Conservation (phyloP, 1,284 basidiomycete species). For the Pseudozyma flocculosa region DNA sequence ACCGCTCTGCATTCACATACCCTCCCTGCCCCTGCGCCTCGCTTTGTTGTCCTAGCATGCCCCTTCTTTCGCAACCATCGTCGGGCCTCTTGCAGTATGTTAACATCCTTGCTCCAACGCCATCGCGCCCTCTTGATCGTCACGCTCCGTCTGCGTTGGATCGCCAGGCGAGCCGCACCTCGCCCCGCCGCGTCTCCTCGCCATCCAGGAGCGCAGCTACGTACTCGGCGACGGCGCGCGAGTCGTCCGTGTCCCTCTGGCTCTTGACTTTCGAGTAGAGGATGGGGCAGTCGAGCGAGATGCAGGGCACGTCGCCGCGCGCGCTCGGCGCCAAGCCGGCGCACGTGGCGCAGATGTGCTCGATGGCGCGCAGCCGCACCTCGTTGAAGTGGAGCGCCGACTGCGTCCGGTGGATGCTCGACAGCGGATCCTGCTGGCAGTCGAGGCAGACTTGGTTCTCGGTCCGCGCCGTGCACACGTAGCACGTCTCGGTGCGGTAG, state of each 20-base stretch:
- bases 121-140: too few relatives aligned
- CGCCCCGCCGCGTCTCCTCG: too few relatives aligned
- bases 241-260: slow-evolving; percentile 12
- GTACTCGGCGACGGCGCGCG: slow-evolving; percentile 1
- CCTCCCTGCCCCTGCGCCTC: too few relatives aligned
- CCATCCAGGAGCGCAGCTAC: background rate
- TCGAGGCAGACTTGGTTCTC: slow-evolving; percentile 58
- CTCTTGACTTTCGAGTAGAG: slow-evolving; percentile 37
- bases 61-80: too few relatives aligned
- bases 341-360: slow-evolving; percentile 42
- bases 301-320: slow-evolving; percentile 28
- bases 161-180: too few relatives aligned
- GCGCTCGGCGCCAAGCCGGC: slow-evolving; percentile 11
- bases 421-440: slow-evolving; percentile 15
- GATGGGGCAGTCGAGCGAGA: slow-evolving; percentile 49
- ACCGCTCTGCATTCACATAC: too few relatives aligned
- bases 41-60: too few relatives aligned
- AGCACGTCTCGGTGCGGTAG: slow-evolving; percentile 72
- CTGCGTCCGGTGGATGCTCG: slow-evolving; percentile 13
- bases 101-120: too few relatives aligned
- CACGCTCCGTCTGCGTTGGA: too few relatives aligned
- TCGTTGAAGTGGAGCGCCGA: slow-evolving; percentile 18
- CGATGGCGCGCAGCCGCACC: slow-evolving; percentile 16
- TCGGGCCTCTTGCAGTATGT: too few relatives aligned
- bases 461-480: slow-evolving; percentile 68